Evolutionary conservation across 768 basidiomycete species (phyloP), one percentile per base, ranked within the genome.

Genomic region (Podaxis sp.): DNA sequence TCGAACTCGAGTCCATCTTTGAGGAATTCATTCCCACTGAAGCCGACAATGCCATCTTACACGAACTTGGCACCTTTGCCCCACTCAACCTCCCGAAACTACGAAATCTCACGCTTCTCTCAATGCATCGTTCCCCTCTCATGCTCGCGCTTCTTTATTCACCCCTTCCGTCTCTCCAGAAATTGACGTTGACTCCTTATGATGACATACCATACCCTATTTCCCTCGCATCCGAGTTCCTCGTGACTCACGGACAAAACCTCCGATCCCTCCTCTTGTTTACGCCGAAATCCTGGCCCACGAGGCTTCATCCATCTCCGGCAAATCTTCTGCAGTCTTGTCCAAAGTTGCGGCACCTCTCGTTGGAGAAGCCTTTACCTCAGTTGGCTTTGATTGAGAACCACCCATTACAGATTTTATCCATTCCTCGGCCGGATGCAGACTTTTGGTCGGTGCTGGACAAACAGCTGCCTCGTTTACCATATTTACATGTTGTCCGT

Each of bases 151-250:
- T 95, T 28, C 74, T 91, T 17, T 71, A 77, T 42, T 82, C 88
- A 0, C 71, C 84, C 0, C 83, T 95, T 13, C 92, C 89, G 3
- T 74, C 80, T 2, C 76, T 95, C 46, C 78, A 71, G 38, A 87
- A 86, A 66, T 76, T 94, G 19, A 87, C 83, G 13, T 70, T 93
- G 40, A 92, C 91, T 1, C 90, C 91, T 1, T 91, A 89, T 68
- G 82, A 90, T 60, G 89, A 91, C 67, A 68, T 88, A 13, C 82
- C 83, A 30, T 86, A 79, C 65, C 84, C 88, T 13, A 72, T 75
- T 24, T 83, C 89, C 4, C 79, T 87, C 38, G 78, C 82, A 12
- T 82, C 87, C 0, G 75, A 73, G 48, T 84, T 93, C 66, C 85
- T 93, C 33, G 68, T 76, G 1, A 72, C 73, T 2, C 90, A 93